Base-by-base conservation (phyloP, 306 rosid genomes). In the Prunus persica region DNA sequence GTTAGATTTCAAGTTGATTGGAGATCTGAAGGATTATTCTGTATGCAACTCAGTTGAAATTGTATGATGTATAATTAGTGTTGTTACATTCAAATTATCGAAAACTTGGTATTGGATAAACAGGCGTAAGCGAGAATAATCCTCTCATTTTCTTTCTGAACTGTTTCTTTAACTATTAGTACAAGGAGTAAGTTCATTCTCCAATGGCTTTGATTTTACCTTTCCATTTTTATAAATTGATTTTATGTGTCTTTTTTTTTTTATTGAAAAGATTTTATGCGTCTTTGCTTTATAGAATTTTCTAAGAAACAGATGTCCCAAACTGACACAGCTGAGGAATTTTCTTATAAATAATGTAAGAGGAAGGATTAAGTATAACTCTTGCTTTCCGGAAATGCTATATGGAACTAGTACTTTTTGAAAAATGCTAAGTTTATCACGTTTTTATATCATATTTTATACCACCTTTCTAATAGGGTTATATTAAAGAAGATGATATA, bases 401-500 rank as follows among this genome's bases (percentile, higher is more conserved):
- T n/a, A 67, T 67, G 72, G 13, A 62, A 6, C 18, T 65, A 52
- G 54, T 69, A 25, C 10, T 32, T 56, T 1, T 67, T 2, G 0
- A 0, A 27, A 27, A 27, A 27, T 27, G 3, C 28, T 27, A 27
- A 3, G 28, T 0, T 27, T 27, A 27, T 2, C 28, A 27, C 28
- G 28, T 27, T 27, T 27, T 27, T 27, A 27, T 2, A 27, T 2
- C 0, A 27, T 0, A 2, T 27, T 2, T 2, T 27, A 3, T 27
- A 27, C 0, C 3, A 27, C 3, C 28, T 27, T 0, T 27, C 28
- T 27, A 27, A 27, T 27, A 27, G 0, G 3, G 0, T 3, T 27
- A 2, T 2, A 27, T 27, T 27, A 2, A 0, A 27, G 0, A 27
- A 27, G 0, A 0, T 27, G 2, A 0, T 27, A 27, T 2, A 27